Conservation (phyloP, 768 basidiomycete species). For the Amanita exitialis region DNA sequence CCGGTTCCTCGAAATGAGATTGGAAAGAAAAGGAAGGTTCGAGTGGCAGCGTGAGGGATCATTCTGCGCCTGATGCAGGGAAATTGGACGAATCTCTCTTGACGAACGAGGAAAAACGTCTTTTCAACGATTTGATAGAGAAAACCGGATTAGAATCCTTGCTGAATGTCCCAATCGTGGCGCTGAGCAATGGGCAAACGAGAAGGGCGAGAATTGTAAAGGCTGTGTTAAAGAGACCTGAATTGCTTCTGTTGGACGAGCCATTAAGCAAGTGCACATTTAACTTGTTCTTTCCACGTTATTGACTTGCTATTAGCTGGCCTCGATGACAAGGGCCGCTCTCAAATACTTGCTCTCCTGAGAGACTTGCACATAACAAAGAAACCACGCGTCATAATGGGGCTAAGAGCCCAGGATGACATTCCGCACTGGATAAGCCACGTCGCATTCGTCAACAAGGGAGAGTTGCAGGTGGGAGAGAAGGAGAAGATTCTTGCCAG, state of each 20-base stretch:
- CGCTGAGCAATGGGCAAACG: constrained; percentile 89
- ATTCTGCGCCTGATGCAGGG: constrained; percentile 1
- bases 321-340: constrained; percentile 54
- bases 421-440: constrained; percentile 69
- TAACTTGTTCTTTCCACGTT: neutral
- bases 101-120: constrained; percentile 16
- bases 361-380: constrained; percentile 36
- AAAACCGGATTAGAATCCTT: constrained; percentile 49
- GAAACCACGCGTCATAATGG: constrained; percentile 51
- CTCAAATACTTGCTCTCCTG: constrained; percentile 44
- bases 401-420: constrained; percentile 55
- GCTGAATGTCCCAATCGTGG: constrained; percentile 77
- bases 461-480: constrained; percentile 38
- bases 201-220: constrained; percentile 75
- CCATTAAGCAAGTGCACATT: constrained; percentile 57
- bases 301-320: constrained; percentile 43
- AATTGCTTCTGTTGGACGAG: constrained; percentile 82
- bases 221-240: constrained; percentile 60
- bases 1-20: constrained; percentile 26
- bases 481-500: constrained; percentile 24
- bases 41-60: constrained; percentile 10
- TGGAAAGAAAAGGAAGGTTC: constrained; percentile 13
- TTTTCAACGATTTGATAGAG: constrained; percentile 45
- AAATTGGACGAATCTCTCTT: constrained; percentile 13
- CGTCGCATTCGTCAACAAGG: constrained; percentile 42